These are phyloP conservation scores for Nannizzia gypsea DNA, from an alignment of 2,329 filamentous ascomycete species.

Conservation along the genomic window DNA sequence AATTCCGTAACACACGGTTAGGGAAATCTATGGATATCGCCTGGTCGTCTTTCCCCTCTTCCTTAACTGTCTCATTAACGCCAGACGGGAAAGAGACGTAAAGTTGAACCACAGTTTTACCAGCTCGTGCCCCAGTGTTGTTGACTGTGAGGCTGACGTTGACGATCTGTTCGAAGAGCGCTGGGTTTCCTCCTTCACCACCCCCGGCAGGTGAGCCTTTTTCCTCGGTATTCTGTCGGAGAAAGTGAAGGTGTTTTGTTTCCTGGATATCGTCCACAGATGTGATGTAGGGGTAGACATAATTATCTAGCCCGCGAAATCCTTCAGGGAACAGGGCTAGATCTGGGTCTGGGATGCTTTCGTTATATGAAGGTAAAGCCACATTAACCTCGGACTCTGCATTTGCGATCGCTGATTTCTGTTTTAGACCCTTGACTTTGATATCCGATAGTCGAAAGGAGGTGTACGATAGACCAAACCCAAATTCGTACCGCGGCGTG, in stretches of 20 bases:
- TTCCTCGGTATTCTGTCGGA: conserved; percentile 42
- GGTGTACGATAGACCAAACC: conserved; percentile 74
- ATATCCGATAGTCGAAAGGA: conserved; percentile 52
- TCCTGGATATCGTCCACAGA: conserved; percentile 38
- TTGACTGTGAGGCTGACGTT: conserved; percentile 37
- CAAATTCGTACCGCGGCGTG: conserved; percentile 71
- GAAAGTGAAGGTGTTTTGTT: conserved; percentile 41
- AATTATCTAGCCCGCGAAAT: conserved; percentile 53
- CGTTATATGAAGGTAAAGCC: conserved; percentile 44
- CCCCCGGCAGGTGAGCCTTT: conserved; percentile 54
- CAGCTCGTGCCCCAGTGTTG: conserved; percentile 41
- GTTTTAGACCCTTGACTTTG: conserved; percentile 36
- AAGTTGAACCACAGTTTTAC: conserved; percentile 44
- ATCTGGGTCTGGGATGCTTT: conserved; percentile 43
- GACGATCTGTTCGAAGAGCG: conserved; percentile 43
- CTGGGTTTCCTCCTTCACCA: conserved; percentile 49
- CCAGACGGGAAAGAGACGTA: conserved; percentile 39
- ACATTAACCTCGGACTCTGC: conserved; percentile 31
- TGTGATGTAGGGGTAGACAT: conserved; percentile 60
- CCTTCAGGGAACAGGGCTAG: conserved; percentile 49
- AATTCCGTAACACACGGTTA: conserved; percentile 38
- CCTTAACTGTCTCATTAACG: conserved; percentile 26
- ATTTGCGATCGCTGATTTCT: conserved; percentile 39
- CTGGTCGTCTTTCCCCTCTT: neutral
- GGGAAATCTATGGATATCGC: conserved; percentile 15